These are phyloP conservation scores for Leccinum rimulosum DNA, from an alignment of 768 basidiomycete genomes.

Conservation along the genomic window DNA sequence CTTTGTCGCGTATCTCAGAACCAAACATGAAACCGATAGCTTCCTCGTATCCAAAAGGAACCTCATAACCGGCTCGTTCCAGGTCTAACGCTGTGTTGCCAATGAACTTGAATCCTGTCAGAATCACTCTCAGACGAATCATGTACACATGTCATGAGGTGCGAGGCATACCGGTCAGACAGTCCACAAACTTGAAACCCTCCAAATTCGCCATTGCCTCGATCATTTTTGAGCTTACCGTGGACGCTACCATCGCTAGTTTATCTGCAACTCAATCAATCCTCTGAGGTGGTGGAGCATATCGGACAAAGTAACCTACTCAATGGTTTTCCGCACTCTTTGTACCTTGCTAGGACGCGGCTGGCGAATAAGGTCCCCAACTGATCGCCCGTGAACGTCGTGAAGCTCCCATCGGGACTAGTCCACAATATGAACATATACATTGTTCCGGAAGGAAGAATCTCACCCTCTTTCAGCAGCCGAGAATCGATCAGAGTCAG, in stretches of 20 bases:
- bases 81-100: conserved; percentile 77
- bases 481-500: conserved; percentile 81
- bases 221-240: conserved; percentile 90
- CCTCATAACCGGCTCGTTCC: conserved; percentile 62
- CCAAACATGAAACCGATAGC: conserved; percentile 93
- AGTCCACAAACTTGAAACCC: conserved; percentile 83
- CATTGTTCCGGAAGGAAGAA: not conserved
- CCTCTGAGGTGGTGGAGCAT: conserved; percentile 41
- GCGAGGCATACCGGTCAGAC: conserved; percentile 62
- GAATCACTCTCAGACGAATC: conserved; percentile 1
- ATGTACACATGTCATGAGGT: not conserved
- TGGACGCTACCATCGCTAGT: conserved; percentile 84
- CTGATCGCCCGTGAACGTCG: conserved; percentile 81
- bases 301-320: conserved; percentile 29
- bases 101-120: conserved; percentile 82
- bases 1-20: conserved; percentile 76
- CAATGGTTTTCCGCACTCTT: conserved; percentile 42
- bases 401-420: conserved; percentile 53
- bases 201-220: conserved; percentile 70
- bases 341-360: conserved; percentile 44
- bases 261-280: conserved; percentile 43
- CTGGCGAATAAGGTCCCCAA: conserved; percentile 61
- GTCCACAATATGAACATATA: conserved; percentile 3
- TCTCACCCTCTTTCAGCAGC: conserved; percentile 67
- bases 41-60: conserved; percentile 86